Conservation (phyloP, 208 protist genomes). For the Porcisia hertigi region DNA sequence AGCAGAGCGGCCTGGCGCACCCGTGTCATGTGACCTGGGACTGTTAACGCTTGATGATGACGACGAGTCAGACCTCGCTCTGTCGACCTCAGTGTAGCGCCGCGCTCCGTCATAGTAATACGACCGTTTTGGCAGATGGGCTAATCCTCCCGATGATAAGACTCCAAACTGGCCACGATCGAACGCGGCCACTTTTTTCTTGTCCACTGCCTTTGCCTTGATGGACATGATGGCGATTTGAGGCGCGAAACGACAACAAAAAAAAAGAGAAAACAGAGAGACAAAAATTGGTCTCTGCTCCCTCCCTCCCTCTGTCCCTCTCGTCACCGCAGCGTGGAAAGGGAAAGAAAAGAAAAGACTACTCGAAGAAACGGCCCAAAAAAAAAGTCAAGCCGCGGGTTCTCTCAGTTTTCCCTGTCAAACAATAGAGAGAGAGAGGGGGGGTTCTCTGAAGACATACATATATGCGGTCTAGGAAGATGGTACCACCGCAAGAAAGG, state of each 20-base stretch:
- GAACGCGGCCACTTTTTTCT: constrained; percentile 46
- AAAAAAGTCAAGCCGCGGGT: no score
- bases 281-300: no score
- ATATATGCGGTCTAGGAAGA: no score
- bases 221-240: constrained; percentile 51
- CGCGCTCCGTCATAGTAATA: constrained; percentile 48
- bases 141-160: not conserved
- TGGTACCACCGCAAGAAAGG: not conserved
- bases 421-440: not conserved
- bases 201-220: constrained; percentile 76
- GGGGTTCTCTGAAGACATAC: not conserved
- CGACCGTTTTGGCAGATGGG: constrained; percentile 23
- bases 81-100: constrained; percentile 13
- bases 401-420: no score
- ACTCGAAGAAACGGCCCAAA: no score
- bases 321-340: no score
- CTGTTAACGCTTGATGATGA: constrained; percentile 17
- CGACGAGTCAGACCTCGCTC: constrained; percentile 23
- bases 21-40: not conserved
- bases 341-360: no score
- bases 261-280: no score
- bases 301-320: no score
- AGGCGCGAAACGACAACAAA: no score
- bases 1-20: no score
- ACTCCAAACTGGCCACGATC: constrained; percentile 51